These are phyloP conservation scores for Elaeis guineensis DNA, from an alignment of 176 grass and related monocot species.

Conservation along the genomic window DNA sequence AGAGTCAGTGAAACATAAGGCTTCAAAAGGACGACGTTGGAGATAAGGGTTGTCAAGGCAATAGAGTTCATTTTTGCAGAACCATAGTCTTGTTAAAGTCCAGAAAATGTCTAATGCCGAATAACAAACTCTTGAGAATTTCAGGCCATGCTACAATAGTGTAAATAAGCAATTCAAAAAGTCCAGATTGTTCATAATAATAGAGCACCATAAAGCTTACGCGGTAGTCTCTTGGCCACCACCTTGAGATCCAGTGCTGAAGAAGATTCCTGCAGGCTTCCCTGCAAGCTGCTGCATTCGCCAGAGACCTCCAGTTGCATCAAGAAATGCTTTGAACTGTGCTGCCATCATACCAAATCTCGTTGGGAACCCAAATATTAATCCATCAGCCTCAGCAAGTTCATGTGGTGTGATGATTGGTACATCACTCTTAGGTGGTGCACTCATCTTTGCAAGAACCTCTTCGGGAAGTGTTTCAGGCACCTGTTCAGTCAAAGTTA, in stretches of 20 bases:
- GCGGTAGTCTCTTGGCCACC: constrained; percentile 86
- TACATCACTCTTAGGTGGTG: constrained; percentile 54
- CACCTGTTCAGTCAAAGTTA: constrained; percentile 33
- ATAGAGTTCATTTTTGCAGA: no score
- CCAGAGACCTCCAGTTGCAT: constrained; percentile 79
- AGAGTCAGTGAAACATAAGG: no score
- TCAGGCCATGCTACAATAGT: no score
- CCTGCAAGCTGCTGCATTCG: constrained; percentile 76
- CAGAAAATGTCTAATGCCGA: no score
- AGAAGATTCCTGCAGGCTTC: constrained; percentile 85
- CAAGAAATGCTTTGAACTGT: constrained; percentile 83
- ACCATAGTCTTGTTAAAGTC: no score
- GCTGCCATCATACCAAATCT: constrained; percentile 97
- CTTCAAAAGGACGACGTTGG: no score
- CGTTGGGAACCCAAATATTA: constrained; percentile 87
- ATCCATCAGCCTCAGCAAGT: constrained; percentile 71
- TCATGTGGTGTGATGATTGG: constrained; percentile 65
- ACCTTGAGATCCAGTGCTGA: constrained; percentile 83
- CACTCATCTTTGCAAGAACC: constrained; percentile 78
- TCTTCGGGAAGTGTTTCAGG: constrained; percentile 73
- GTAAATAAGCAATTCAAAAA: no score
- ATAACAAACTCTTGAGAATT: no score
- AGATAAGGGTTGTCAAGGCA: no score
- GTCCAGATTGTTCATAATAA: no score
- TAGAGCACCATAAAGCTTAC: constrained; percentile 27